phyloP scores from a whole-genome alignment of 305 asterid species.

The Fraxinus ornus region DNA sequence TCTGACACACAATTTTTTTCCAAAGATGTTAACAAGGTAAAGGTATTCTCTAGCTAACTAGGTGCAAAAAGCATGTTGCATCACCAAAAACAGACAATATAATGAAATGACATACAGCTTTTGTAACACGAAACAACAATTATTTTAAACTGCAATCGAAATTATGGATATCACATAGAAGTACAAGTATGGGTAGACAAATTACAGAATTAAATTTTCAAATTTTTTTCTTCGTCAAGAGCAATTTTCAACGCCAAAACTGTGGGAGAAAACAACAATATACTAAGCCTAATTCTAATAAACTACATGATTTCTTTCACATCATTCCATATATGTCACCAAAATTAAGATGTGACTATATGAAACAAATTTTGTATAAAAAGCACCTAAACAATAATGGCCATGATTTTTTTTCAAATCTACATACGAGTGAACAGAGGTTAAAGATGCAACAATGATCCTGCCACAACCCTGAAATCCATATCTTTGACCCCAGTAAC shows the following conservation, averaged over 20 bases:
- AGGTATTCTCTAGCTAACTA: conserved; percentile 14
- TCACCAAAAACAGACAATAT: neutral
- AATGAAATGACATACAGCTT: neutral
- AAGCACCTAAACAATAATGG: neutral
- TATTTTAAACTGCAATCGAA: neutral
- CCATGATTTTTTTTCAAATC: neutral
- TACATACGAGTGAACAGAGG: neutral
- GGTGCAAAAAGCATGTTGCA: conserved; percentile 15
- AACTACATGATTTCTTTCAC: neutral
- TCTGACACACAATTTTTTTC: conserved; percentile 42
- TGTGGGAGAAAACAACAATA: neutral
- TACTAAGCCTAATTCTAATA: neutral
- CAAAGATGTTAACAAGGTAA: conserved; percentile 10
- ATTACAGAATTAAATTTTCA: neutral
- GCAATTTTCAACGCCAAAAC: neutral
- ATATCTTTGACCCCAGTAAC: neutral
- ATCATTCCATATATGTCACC: neutral
- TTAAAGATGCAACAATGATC: neutral
- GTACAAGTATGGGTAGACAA: neutral
- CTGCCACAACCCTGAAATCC: neutral
- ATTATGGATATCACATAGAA: neutral
- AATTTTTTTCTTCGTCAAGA: neutral
- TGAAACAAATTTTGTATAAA: neutral
- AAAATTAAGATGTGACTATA: neutral
- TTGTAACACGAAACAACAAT: neutral